Evolutionary conservation across 2,329 filamentous ascomycete genomes (phyloP), one percentile per base, ranked within the genome.

Genomic region (Elsinoe perseae): DNA sequence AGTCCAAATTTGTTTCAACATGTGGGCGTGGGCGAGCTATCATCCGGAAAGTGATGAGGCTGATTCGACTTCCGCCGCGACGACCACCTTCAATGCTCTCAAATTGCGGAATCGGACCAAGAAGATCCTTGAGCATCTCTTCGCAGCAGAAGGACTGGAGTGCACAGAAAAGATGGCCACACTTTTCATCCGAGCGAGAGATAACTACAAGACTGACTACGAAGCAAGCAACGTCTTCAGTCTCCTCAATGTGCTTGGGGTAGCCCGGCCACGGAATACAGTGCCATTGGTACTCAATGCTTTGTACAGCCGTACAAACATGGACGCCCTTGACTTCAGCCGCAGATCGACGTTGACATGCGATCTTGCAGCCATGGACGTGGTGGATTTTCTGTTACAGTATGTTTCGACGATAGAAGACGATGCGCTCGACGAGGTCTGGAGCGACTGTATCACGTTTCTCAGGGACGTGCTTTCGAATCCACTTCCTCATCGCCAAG

Each of bases 351-450:
- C 89, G 1, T 75, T 97, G 68, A 95, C 92, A 0, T 87, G 93
- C 16, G 85, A 88, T 48, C 74, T 98, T 8, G 83, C 84, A 55
- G 90, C 96, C 64, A 81, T 82, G 0, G 91, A 96, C 65, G 76
- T 98, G 9, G 88, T 92, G 7, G 81, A 86, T 7, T 98, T 98
- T 69, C 72, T 97, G 43, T 87, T 95, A 6, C 87, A 93, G 60
- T 98, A 98, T 69, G 86, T 90, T 0, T 82, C 82, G 27, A 93
- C 91, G 0, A 77, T 97, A 10, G 93, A 98, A 66, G 93, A 98
- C 65, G 93, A 98, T 73, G 87, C 93, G 14, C 92, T 96, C 80
- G 93, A 98, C 65, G 93, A 98, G 71, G 95, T 98, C 50, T 98
- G 93, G 93, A 80, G 84, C 38, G 92, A 98, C 68, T 98, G 92